Conservation (phyloP, 2,329 filamentous ascomycete genomes). For the Xylaria polymorpha region DNA sequence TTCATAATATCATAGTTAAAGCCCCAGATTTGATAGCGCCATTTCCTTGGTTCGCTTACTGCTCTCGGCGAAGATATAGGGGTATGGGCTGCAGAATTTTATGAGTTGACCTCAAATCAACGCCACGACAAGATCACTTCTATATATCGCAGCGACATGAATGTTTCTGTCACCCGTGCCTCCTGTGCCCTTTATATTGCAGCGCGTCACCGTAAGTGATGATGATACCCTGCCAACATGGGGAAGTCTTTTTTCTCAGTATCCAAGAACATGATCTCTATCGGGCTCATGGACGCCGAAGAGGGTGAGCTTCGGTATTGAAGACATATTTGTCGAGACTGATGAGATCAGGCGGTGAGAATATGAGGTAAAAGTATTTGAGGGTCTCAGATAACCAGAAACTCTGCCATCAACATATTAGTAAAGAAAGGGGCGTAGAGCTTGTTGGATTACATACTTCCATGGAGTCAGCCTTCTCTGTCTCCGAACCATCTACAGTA, state of each 20-base stretch:
- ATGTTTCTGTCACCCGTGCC: background rate
- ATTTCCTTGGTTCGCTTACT: background rate
- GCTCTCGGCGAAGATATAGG: too few relatives aligned
- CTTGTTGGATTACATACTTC: slow-evolving; percentile 40
- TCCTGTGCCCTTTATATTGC: background rate
- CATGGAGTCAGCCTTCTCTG: slow-evolving; percentile 41
- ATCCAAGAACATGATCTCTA: background rate
- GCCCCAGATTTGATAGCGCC: background rate
- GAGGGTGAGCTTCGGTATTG: slow-evolving; percentile 55
- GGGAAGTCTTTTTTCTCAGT: background rate
- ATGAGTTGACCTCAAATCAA: background rate
- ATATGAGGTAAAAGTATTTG: slow-evolving; percentile 58
- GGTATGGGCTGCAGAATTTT: background rate
- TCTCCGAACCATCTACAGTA: slow-evolving; percentile 23
- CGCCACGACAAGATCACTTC: background rate
- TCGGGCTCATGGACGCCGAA: slow-evolving; percentile 33
- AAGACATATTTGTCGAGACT: slow-evolving; percentile 71
- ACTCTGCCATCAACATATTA: slow-evolving; percentile 55
- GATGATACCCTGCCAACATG: background rate
- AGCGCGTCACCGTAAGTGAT: background rate
- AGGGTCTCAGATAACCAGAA: slow-evolving; percentile 75
- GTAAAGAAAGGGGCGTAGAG: background rate
- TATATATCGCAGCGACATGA: background rate
- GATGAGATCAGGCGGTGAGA: slow-evolving; percentile 65
- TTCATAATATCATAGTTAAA: background rate